Percentiles rank a stretch among this genome's conserved stretches.
These are phyloP conservation scores for Sordariomycetes sp. DNA, from an alignment of 2,329 filamentous ascomycete genomes.

Conservation along the genomic window DNA sequence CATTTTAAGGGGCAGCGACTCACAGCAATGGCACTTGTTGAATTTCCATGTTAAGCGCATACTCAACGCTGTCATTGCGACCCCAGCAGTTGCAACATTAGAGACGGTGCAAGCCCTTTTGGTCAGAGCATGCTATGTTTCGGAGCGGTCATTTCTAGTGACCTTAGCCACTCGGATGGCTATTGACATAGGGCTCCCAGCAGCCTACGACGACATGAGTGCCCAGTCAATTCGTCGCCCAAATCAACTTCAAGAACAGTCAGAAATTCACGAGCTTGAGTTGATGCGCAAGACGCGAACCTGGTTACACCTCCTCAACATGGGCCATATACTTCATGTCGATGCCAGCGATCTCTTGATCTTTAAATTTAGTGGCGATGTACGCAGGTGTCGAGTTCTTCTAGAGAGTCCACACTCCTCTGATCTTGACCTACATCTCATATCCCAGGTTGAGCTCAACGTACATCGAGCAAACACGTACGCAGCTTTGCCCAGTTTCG, in stretches of 20 bases:
- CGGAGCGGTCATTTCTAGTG: constrained; percentile 39
- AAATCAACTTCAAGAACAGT: too few species aligned
- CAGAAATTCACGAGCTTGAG: constrained; percentile 1
- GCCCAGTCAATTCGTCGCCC: constrained; percentile 9
- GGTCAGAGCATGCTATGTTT: constrained; percentile 40
- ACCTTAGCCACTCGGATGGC: constrained; percentile 42
- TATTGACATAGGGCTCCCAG: constrained; percentile 33
- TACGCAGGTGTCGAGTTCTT: constrained; percentile 33
- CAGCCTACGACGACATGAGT: constrained; percentile 28
- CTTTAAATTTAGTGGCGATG: constrained; percentile 27
- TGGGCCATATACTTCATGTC: constrained; percentile 39
- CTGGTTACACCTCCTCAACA: constrained; percentile 42
- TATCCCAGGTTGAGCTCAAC: constrained; percentile 39
- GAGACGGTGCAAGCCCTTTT: constrained; percentile 44
- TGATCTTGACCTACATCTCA: constrained; percentile 37
- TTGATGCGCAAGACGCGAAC: constrained; percentile 33
- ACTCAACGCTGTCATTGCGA: constrained; percentile 26
- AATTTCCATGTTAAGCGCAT: constrained; percentile 31
- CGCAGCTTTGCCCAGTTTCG: constrained; percentile 17
- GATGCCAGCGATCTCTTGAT: constrained; percentile 20
- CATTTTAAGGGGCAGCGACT: constrained; percentile 27
- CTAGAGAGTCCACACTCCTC: constrained; percentile 31
- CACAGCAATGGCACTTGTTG: constrained; percentile 29
- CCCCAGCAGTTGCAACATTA: constrained; percentile 18
- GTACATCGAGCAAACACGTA: constrained; percentile 23